These are phyloP conservation scores for Drechslerella dactyloides DNA, from an alignment of 2,329 filamentous ascomycete species.

Conservation along the genomic window DNA sequence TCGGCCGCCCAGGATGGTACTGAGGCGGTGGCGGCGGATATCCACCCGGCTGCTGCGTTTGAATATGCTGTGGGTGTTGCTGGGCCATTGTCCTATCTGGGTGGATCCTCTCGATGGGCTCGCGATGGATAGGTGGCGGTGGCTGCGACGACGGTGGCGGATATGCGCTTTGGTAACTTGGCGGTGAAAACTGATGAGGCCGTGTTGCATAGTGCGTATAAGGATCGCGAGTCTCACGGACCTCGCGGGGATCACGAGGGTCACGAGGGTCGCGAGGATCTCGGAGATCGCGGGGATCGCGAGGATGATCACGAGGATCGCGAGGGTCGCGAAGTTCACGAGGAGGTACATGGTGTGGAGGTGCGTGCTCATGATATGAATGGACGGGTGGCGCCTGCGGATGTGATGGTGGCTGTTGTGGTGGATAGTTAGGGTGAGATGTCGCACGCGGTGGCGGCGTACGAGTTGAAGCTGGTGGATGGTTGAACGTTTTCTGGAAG, in stretches of 20 bases:
- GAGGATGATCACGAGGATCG: not conserved
- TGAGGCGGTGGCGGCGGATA: slow-evolving; percentile 40
- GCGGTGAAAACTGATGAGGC: slow-evolving; percentile 38
- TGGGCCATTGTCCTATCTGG: slow-evolving; percentile 43
- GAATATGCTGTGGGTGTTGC: slow-evolving; percentile 46
- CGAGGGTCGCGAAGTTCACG: not conserved
- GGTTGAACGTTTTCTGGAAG: slow-evolving; percentile 33
- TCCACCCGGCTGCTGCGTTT: slow-evolving; percentile 32
- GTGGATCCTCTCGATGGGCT: slow-evolving; percentile 43
- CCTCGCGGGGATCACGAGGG: slow-evolving; percentile 13
- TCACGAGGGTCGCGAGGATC: slow-evolving; percentile 31
- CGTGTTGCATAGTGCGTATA: slow-evolving; percentile 26
- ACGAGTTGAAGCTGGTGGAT: slow-evolving; percentile 30
- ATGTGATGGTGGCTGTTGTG: slow-evolving; percentile 41
- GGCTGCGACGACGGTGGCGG: slow-evolving; percentile 33
- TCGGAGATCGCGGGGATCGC: not conserved
- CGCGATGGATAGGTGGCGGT: slow-evolving; percentile 39
- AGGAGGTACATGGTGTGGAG: slow-evolving; percentile 40
- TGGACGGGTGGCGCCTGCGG: slow-evolving; percentile 22
- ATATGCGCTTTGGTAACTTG: slow-evolving; percentile 38
- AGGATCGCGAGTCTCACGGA: not conserved
- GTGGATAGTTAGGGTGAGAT: slow-evolving; percentile 45
- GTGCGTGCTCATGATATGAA: slow-evolving; percentile 36
- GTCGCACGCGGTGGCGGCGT: slow-evolving; percentile 43
- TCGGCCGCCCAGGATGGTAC: slow-evolving; percentile 28